phyloP scores from a whole-genome alignment of 768 basidiomycete species.

The Auricularia cornea region DNA sequence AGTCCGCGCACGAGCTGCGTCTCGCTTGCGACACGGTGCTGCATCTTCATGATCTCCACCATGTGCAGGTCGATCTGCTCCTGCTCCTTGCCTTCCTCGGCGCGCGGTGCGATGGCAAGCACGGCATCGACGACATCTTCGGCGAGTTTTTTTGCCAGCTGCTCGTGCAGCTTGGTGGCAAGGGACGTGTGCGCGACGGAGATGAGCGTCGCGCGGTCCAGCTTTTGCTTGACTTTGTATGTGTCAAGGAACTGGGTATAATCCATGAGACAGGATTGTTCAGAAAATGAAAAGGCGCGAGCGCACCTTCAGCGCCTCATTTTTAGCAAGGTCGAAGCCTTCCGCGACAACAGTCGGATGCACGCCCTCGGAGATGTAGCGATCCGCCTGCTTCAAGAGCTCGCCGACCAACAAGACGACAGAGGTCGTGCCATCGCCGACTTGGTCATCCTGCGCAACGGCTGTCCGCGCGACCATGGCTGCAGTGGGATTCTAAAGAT shows the following conservation, averaged over 20 bases:
- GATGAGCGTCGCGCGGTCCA: constrained; percentile 87
- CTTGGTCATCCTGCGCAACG: constrained; percentile 98
- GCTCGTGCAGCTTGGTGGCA: constrained; percentile 79
- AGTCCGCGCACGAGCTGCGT: constrained; percentile 92
- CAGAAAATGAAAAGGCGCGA: constrained; percentile 8
- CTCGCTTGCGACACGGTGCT: constrained; percentile 95
- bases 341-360: constrained; percentile 94
- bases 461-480: constrained; percentile 99
- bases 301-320: constrained; percentile 80
- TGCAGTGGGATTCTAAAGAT: constrained; percentile 73
- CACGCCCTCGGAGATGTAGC: constrained; percentile 95
- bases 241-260: constrained; percentile 77
- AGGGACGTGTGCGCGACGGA: constrained; percentile 94
- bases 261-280: constrained; percentile 15
- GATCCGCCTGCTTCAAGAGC: constrained; percentile 93
- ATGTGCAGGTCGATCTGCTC: constrained; percentile 98
- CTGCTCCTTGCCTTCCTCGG: neutral
- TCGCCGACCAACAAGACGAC: constrained; percentile 95
- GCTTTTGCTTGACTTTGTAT: constrained; percentile 68
- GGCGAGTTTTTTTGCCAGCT: constrained; percentile 79
- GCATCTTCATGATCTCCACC: constrained; percentile 99
- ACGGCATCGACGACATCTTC: constrained; percentile 96
- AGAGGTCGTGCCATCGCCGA: constrained; percentile 97
- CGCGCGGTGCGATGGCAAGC: constrained; percentile 66
- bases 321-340: constrained; percentile 96